Percentiles rank a stretch among this genome's conserved stretches.
Evolutionary conservation across 768 basidiomycete genomes (phyloP).

Genomic region (Termitomyces sp.): DNA sequence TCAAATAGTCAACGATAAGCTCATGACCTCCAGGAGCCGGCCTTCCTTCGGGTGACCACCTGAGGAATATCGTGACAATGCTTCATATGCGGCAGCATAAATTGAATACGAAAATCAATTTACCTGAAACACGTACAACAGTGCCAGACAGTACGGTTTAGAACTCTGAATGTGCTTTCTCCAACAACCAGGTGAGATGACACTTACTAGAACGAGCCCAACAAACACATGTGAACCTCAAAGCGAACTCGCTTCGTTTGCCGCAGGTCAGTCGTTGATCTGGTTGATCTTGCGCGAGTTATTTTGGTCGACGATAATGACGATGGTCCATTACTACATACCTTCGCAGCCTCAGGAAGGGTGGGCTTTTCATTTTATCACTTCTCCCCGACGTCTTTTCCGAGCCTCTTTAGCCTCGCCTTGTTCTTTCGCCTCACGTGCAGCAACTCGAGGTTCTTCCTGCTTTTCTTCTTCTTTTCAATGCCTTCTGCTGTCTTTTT

Average conservation of each 20-base stretch:
- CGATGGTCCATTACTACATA: conserved; percentile 13
- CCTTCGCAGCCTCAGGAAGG: conserved; percentile 70
- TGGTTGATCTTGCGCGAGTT: conserved; percentile 63
- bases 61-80: too few species aligned
- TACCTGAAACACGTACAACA: conserved; percentile 45
- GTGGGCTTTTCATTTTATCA: conserved; percentile 72
- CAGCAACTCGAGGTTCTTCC: conserved; percentile 67
- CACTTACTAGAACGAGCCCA: conserved; percentile 92
- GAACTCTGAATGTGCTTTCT: conserved; percentile 92
- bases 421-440: conserved; percentile 62
- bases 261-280: conserved; percentile 54
- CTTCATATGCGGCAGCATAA: too few species aligned
- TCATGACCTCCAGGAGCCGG: too few species aligned
- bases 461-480: conserved; percentile 87
- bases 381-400: conserved; percentile 82
- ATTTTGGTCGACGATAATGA: background rate
- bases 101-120: too few species aligned
- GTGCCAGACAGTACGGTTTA: conserved; percentile 86
- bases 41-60: too few species aligned
- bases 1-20: too few species aligned
- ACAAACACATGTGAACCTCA: too few species aligned
- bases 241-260: conserved; percentile 73
- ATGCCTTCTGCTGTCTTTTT: conserved; percentile 84
- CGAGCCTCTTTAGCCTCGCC: conserved; percentile 64
- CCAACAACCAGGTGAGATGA: conserved; percentile 90